A percentile compares a stretch with the other conserved stretches of the same genome.
These are phyloP conservation scores for Avena insularis DNA, from an alignment of 176 grass and related monocot genomes.

Conservation along the genomic window DNA sequence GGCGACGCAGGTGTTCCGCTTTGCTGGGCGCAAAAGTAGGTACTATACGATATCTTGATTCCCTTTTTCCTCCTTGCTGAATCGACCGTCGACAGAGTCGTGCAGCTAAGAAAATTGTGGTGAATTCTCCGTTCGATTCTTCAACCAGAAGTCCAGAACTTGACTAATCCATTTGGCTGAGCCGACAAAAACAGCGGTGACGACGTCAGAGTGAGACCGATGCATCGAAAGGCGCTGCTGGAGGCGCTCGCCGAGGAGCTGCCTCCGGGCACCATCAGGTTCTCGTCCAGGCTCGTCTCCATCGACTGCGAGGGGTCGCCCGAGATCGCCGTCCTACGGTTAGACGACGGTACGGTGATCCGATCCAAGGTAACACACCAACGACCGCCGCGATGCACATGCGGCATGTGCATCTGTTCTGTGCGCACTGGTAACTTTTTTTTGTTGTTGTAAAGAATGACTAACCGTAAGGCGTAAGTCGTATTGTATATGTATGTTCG, in stretches of 20 bases:
- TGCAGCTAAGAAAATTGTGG: background rate
- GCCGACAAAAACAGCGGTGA: background rate
- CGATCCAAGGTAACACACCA: constrained; percentile 64
- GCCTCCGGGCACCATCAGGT: constrained; percentile 63
- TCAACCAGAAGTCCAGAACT: background rate
- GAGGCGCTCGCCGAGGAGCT: constrained; percentile 71
- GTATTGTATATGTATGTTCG: background rate
- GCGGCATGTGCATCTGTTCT: background rate
- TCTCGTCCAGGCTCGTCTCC: constrained; percentile 64
- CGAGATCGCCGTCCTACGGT: constrained; percentile 39
- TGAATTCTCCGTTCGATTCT: background rate
- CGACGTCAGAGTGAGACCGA: constrained; percentile 32
- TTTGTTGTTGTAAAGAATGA: background rate
- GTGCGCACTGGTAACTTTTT: background rate
- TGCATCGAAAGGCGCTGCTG: constrained; percentile 59
- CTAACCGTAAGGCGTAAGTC: background rate
- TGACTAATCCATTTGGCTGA: background rate
- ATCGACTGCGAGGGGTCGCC: constrained; percentile 49
- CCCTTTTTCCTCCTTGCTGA: background rate
- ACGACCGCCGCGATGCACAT: background rate
- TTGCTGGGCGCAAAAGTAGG: constrained; percentile 48
- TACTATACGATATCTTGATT: background rate
- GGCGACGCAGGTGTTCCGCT: constrained; percentile 47
- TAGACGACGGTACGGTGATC: constrained; percentile 68
- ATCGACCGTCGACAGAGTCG: background rate